Conservation (phyloP, 164 flowering plant genomes). For the Cinnamomum chago region DNA sequence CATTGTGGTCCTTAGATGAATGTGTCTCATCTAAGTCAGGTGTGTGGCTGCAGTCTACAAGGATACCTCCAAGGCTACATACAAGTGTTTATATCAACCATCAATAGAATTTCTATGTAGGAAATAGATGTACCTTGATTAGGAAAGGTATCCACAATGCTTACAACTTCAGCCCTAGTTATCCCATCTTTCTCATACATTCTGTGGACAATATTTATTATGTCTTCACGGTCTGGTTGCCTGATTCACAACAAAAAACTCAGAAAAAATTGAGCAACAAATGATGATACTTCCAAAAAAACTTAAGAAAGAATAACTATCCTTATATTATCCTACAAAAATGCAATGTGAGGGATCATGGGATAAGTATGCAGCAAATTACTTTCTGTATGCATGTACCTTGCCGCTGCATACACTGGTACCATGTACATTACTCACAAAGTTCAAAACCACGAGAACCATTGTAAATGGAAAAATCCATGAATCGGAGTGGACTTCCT, state of each 20-base stretch:
- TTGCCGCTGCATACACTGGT: background rate
- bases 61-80: too few relatives aligned
- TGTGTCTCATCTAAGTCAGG: too few relatives aligned
- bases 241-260: constrained; percentile 35
- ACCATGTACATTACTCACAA: background rate
- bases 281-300: background rate
- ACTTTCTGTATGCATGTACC: background rate
- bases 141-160: constrained; percentile 70
- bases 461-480: too few relatives aligned
- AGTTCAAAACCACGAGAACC: background rate
- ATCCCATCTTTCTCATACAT: constrained; percentile 95
- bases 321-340: background rate
- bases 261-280: constrained; percentile 3
- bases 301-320: too few relatives aligned
- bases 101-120: background rate
- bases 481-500: too few relatives aligned
- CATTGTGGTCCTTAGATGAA: too few relatives aligned
- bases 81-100: background rate
- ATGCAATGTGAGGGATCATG: background rate
- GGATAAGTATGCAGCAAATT: background rate
- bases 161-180: constrained; percentile 53
- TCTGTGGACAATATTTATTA: constrained; percentile 70
- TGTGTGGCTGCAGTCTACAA: too few relatives aligned
- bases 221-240: constrained; percentile 87
- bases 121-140: constrained; percentile 69